Evolutionary conservation across 2,329 filamentous ascomycete species (phyloP).

Genomic region (Periglandula ipomoeae): DNA sequence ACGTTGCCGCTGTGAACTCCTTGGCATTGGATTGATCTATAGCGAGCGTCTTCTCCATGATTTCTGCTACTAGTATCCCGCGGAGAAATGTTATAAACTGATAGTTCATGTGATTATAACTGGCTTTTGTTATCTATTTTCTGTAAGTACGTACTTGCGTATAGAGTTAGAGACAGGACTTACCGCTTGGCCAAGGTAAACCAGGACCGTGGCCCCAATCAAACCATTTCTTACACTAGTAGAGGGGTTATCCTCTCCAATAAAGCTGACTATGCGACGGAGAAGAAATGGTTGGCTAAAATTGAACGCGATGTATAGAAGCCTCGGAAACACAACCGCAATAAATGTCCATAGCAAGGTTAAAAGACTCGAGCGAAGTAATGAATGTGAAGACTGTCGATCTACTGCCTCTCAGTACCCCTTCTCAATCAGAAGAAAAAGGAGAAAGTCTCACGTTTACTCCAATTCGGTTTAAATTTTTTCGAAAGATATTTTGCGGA

Average conservation of each 20-base stretch:
- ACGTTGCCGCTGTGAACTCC: constrained; percentile 27
- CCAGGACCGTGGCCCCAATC: constrained; percentile 27
- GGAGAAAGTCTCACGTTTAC: too few species aligned
- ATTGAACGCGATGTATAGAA: constrained; percentile 21
- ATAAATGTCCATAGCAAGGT: constrained; percentile 10
- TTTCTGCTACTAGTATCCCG: constrained; percentile 28
- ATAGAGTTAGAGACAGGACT: constrained; percentile 3
- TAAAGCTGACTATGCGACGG: constrained; percentile 18
- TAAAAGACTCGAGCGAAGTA: too few species aligned
- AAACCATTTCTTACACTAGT: constrained; percentile 21
- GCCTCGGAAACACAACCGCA: constrained; percentile 18
- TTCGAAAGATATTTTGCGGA: too few species aligned
- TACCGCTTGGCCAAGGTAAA: constrained; percentile 33
- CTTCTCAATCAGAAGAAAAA: too few species aligned
- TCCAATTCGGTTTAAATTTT: too few species aligned
- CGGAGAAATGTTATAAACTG: constrained; percentile 23
- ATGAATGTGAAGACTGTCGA: neutral
- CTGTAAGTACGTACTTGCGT: neutral
- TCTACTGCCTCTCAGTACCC: too few species aligned
- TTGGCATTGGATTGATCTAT: constrained; percentile 19
- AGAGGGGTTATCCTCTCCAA: constrained; percentile 12
- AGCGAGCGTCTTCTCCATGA: constrained; percentile 35
- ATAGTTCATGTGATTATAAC: constrained; percentile 22
- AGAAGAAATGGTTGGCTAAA: constrained; percentile 32
- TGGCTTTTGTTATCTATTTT: constrained; percentile 8